Percentiles rank a stretch among this genome's conserved stretches.
phyloP scores from a whole-genome alignment of 2,329 filamentous ascomycete genomes.

The Apiospora phragmitis region DNA sequence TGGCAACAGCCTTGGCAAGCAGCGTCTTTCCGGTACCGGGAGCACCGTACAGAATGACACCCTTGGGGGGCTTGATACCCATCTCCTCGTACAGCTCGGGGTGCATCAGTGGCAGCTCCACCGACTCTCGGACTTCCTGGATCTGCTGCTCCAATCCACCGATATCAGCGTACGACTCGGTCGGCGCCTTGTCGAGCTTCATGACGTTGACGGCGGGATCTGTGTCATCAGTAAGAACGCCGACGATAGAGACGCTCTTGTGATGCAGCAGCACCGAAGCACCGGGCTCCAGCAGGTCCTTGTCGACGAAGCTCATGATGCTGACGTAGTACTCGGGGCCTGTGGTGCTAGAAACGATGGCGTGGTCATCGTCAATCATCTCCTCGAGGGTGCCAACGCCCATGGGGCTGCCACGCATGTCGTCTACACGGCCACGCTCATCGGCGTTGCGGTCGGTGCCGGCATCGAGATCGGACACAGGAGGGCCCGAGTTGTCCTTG shows the following conservation, averaged over 20 bases:
- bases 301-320: constrained; percentile 99
- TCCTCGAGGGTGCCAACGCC: constrained; percentile 96
- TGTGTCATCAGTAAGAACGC: constrained; percentile 93
- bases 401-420: constrained; percentile 99
- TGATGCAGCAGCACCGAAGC: constrained; percentile 94
- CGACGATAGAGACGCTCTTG: constrained; percentile 96
- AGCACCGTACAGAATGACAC: constrained; percentile 96
- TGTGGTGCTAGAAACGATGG: constrained; percentile 95
- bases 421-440: constrained; percentile 91
- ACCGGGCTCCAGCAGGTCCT: constrained; percentile 94
- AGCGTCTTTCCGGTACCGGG: constrained; percentile 97
- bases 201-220: constrained; percentile 96
- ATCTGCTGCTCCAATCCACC: constrained; percentile 94
- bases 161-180: constrained; percentile 97
- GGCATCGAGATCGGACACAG: constrained; percentile 70
- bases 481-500: constrained; percentile 66
- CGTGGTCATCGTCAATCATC: constrained; percentile 98
- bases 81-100: constrained; percentile 99
- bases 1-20: constrained; percentile 94
- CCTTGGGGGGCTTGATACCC: constrained; percentile 99
- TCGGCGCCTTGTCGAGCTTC: constrained; percentile 98
- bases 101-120: constrained; percentile 91
- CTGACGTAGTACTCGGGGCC: constrained; percentile 99
- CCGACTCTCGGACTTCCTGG: constrained; percentile 95
- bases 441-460: constrained; percentile 84